phyloP scores from a whole-genome alignment of 768 basidiomycete species.

The Cystofilobasidium bisporidii region DNA sequence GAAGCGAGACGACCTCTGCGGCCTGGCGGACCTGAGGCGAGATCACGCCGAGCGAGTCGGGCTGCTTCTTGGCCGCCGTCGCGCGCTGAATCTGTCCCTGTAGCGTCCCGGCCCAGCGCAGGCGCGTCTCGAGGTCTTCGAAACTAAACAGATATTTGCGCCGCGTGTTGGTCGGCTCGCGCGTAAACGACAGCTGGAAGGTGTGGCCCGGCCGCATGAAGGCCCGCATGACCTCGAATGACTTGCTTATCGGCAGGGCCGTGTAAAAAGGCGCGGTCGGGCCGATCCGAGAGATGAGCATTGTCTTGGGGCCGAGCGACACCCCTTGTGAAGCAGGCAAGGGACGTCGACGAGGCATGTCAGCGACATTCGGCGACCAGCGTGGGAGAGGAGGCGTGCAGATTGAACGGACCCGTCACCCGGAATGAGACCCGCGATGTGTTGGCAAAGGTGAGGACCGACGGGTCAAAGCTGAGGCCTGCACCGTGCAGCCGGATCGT shows the following conservation, averaged over 20 bases:
- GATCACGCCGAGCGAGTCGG: conserved; percentile 32
- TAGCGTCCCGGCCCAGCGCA: conserved; percentile 38
- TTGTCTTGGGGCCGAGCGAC: conserved; percentile 67
- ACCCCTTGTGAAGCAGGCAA: conserved; percentile 35
- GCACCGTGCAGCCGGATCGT: conserved; percentile 62
- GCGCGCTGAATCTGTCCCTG: conserved; percentile 31
- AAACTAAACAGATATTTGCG: conserved; percentile 94
- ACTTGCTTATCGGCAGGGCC: conserved; percentile 66
- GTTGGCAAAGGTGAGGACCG: conserved; percentile 65
- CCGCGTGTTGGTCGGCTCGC: conserved; percentile 43
- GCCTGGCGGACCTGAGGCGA: conserved; percentile 52
- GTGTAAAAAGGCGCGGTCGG: conserved; percentile 72
- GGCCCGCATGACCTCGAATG: conserved; percentile 66
- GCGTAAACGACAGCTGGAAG: conserved; percentile 77
- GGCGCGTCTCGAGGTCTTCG: conserved; percentile 62
- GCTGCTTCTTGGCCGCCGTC: conserved; percentile 36
- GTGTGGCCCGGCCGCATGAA: conserved; percentile 80
- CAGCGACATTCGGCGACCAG: not conserved
- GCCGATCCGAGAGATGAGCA: conserved; percentile 75
- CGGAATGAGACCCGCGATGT: conserved; percentile 79
- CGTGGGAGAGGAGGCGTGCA: no score
- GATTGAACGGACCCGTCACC: conserved; percentile 58
- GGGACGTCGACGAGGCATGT: not conserved
- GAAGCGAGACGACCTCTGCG: conserved; percentile 65
- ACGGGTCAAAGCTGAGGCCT: conserved; percentile 79